Conservation (phyloP, 352 stramenopile genomes). For the Blastocystis sp. region DNA sequence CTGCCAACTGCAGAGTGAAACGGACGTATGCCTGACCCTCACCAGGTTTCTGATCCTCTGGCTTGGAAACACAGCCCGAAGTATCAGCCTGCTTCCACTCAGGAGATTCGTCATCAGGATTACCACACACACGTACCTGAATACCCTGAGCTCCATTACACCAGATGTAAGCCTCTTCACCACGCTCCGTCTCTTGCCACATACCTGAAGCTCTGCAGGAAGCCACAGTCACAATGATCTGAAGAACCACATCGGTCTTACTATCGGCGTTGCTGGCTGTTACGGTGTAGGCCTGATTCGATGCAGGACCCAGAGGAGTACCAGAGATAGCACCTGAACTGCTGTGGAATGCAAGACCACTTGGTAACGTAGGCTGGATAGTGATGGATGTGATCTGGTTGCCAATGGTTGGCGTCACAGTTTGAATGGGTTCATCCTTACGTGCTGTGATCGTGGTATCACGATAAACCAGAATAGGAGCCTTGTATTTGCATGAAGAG, state of each 20-base stretch:
- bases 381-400: conserved; percentile 57
- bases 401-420: conserved; percentile 13
- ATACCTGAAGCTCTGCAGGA: neutral
- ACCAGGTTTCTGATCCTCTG: conserved; percentile 9
- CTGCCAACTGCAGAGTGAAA: conserved; percentile 27
- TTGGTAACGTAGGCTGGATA: conserved; percentile 12
- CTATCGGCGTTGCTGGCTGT: neutral
- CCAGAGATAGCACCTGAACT: conserved; percentile 31
- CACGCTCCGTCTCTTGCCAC: conserved; percentile 36
- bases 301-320: conserved; percentile 25
- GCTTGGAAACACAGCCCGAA: conserved; percentile 22
- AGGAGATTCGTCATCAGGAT: neutral
- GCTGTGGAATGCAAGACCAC: conserved; percentile 46
- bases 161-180: conserved; percentile 18
- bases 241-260: neutral
- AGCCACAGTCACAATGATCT: conserved; percentile 46
- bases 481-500: conserved; percentile 53
- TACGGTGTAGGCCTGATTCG: conserved; percentile 14
- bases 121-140: conserved; percentile 32
- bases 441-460: conserved; percentile 6
- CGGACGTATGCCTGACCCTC: conserved; percentile 49
- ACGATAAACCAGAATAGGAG: conserved; percentile 10
- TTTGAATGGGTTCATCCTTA: conserved; percentile 11
- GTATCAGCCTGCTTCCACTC: conserved; percentile 31
- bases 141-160: conserved; percentile 12